Evolutionary conservation across 2,329 filamentous ascomycete species (phyloP), one percentile per base, ranked within the genome.

Genomic region (Nannizziopsis arthrosporioides): DNA sequence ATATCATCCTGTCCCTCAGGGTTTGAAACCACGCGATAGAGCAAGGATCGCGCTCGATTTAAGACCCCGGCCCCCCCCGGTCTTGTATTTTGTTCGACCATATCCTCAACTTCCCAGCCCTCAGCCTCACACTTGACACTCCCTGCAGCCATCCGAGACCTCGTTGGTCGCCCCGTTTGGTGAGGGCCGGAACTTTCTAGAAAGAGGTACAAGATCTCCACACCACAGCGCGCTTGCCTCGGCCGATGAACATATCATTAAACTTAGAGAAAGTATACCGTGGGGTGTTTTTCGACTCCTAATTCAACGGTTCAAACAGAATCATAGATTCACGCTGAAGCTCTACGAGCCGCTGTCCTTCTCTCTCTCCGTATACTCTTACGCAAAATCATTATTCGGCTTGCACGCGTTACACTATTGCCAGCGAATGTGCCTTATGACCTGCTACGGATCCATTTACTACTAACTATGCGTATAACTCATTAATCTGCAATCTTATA

Each of bases 331-430:
- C 22, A 27, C 22, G 7, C 22, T 27, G 4, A 7, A 27, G 7
- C 3, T 27, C 22, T 27, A 27, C 22, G 22, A 27, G 22, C 22
- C 22, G 7, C 22, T 7, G 22, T 27, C 22, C 7, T 27, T n/a
- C n/a, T n/a, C 22, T 7, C 22, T 7, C 22, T 27, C 22, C 3
- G 7, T 27, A 27, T 27, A 27, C 22, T 27, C 22, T 27, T 4
- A 7, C 22, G 22, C 22, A 27, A 7, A 7, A 27, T 27, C 22
- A 34, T 18, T 42, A 10, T 32, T 18, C 38, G 19, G 19, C 5
- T 39, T 17, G 35, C 31, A 22, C 12, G n/a, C 19, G 41, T 49
- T 44, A 41, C 41, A 40, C 34, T 49, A n/a, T 39, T 49, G 35
- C 30, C 12, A 32, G 22, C 19, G 30, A 37, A 6, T 37, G 42